phyloP scores from a whole-genome alignment of 73 alveolate genomes.

The Paramecium tetraurelia region DNA sequence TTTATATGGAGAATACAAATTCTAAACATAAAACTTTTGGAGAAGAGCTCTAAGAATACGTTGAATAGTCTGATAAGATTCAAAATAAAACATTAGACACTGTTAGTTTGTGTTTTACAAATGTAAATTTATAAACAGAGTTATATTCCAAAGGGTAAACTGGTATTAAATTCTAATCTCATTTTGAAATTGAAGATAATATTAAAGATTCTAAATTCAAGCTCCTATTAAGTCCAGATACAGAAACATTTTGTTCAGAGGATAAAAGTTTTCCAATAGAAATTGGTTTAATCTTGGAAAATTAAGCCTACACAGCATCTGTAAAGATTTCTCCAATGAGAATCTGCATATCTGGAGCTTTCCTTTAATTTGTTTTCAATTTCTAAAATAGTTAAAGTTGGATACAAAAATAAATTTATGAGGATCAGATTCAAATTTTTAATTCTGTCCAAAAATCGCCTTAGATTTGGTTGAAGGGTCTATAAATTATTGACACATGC shows the following conservation, averaged over 20 bases:
- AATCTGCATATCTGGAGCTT: neutral
- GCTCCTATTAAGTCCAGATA: neutral
- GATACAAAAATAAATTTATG: neutral
- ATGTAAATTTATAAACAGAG: neutral
- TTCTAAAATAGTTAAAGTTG: neutral
- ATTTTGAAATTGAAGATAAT: conserved; percentile 1
- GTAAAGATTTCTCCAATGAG: neutral
- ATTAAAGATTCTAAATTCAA: neutral
- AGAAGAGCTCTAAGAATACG: neutral
- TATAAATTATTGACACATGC: neutral
- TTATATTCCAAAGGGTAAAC: neutral
- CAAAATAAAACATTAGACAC: neutral
- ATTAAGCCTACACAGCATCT: neutral
- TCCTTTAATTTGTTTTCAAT: neutral
- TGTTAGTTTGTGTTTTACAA: neutral
- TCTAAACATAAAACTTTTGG: neutral
- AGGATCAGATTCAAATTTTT: neutral
- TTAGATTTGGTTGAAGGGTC: neutral
- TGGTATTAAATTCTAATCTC: neutral
- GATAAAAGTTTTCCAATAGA: neutral
- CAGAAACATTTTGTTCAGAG: neutral
- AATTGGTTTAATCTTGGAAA: neutral
- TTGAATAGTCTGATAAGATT: neutral
- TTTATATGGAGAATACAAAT: neutral
- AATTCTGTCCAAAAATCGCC: neutral